phyloP scores from a whole-genome alignment of 73 alveolate species.

The Stentor coeruleus region DNA sequence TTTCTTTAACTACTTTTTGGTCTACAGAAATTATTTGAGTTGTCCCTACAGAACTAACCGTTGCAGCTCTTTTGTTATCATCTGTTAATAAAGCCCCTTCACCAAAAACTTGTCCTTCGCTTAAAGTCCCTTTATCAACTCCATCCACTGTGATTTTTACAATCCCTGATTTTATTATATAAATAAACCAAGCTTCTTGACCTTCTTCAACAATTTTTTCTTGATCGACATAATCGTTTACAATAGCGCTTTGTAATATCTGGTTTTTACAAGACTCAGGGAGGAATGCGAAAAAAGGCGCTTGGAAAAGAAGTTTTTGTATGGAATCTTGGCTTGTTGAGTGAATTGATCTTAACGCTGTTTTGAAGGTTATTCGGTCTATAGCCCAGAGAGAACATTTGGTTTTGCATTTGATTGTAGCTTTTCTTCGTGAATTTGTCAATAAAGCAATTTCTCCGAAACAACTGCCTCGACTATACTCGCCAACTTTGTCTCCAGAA shows the following conservation, averaged over 20 bases:
- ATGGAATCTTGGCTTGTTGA: not conserved
- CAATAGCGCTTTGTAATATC: not conserved
- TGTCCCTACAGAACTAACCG: not conserved
- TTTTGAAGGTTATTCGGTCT: not conserved
- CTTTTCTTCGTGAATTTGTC: not conserved
- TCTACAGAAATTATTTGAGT: not conserved
- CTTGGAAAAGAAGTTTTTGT: not conserved
- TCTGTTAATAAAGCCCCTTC: not conserved
- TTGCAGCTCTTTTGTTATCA: not conserved
- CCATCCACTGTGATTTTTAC: not conserved
- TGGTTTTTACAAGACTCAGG: not conserved
- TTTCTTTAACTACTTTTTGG: no score
- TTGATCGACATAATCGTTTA: not conserved
- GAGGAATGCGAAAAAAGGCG: not conserved
- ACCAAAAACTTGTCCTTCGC: not conserved
- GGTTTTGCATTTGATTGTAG: not conserved
- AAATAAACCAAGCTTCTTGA: not conserved
- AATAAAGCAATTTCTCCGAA: not conserved
- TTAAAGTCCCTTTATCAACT: not conserved
- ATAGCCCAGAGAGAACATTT: not conserved
- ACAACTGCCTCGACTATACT: not conserved
- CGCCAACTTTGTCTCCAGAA: not conserved
- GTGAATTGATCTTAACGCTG: not conserved
- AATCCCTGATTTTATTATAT: not conserved
- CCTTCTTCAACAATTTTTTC: not conserved